These are phyloP conservation scores for Claviceps purpurea DNA, from an alignment of 2,329 filamentous ascomycete genomes.

Conservation along the genomic window DNA sequence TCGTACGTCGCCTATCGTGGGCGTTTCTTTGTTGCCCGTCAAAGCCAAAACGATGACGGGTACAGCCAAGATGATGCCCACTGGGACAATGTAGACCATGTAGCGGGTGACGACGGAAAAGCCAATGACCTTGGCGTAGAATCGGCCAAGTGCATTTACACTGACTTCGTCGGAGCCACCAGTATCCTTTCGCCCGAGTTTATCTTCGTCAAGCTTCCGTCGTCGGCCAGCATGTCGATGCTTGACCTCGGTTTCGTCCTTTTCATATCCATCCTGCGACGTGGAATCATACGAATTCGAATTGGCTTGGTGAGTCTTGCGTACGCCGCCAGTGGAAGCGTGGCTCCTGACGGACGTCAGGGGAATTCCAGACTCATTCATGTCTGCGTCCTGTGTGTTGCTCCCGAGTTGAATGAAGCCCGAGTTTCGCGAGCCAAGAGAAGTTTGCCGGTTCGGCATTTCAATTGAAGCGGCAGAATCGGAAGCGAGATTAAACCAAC, in stretches of 20 bases:
- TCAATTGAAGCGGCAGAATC: not conserved
- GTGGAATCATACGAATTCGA: constrained; percentile 22
- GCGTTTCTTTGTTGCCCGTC: constrained; percentile 25
- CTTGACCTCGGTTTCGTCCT: constrained; percentile 24
- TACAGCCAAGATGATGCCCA: constrained; percentile 46
- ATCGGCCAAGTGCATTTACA: constrained; percentile 50
- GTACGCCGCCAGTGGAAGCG: constrained; percentile 39
- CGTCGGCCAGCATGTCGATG: constrained; percentile 30
- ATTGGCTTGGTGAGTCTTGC: constrained; percentile 27
- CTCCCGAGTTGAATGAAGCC: constrained; percentile 31
- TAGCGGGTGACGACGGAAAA: constrained; percentile 54
- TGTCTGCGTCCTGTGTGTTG: constrained; percentile 17
- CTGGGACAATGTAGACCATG: constrained; percentile 52
- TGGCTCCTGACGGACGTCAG: constrained; percentile 42
- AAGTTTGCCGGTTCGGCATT: constrained; percentile 10
- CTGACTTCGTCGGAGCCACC: constrained; percentile 36
- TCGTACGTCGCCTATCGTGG: constrained; percentile 21
- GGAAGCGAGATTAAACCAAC: not conserved
- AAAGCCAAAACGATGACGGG: constrained; percentile 45
- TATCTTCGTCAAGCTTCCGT: constrained; percentile 28
- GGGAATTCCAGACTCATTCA: constrained; percentile 35
- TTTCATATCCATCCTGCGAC: constrained; percentile 28
- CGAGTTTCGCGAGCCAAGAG: constrained; percentile 11
- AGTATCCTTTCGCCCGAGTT: constrained; percentile 28
- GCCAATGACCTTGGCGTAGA: constrained; percentile 51